Base-by-base conservation (phyloP, 2,329 filamentous ascomycete genomes). In the Ophiostoma himal-ulmi region DNA sequence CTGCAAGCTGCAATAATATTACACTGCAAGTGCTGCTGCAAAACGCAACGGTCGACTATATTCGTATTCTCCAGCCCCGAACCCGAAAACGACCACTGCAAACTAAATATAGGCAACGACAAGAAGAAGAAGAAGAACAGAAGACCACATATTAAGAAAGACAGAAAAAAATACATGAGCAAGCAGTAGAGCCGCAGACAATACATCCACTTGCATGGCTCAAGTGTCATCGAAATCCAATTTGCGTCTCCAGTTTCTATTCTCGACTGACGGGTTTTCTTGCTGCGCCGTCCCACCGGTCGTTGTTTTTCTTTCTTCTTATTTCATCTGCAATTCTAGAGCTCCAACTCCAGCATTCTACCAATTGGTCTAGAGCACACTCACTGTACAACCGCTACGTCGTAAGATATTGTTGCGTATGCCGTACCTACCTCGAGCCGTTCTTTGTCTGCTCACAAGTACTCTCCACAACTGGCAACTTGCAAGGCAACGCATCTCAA, bases 111-210 rank as follows among this genome's bases (percentile, higher is more conserved):
- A 48, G 44, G 44, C 17, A 20, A 48, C 44, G 17, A 48, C 44
- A 7, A 48, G 17, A 48, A 39, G 30, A 30, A 30, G 17, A 48
- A 39, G 44, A n/a, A n/a, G 44, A 44, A 44, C 41, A 44, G 41
- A 48, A 57, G 52, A 26, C 52, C n/a, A 57, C n/a, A 22, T 30
- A 44, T 7, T 20, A 48, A 48, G 17, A 48, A 1, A 48, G 11
- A 44, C 44, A 20, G 6, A 48, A 48, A 17, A 57, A 26, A 10
- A 57, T 26, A n/a, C 52, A 26, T 14, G 14, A 26, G 48, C 48
- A 54, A 57, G 52, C 52, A 57, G 10, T 57, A 57, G 52, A 57
- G 52, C 52, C 52, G n/a, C 52, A 48, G 37, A 57, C 52, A 22
- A 30, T 30, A 26, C 52, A 26, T 57, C 52, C 52, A 57, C 52